Conservation (phyloP, 306 rosid species). For the Cicer chorassanicum region DNA sequence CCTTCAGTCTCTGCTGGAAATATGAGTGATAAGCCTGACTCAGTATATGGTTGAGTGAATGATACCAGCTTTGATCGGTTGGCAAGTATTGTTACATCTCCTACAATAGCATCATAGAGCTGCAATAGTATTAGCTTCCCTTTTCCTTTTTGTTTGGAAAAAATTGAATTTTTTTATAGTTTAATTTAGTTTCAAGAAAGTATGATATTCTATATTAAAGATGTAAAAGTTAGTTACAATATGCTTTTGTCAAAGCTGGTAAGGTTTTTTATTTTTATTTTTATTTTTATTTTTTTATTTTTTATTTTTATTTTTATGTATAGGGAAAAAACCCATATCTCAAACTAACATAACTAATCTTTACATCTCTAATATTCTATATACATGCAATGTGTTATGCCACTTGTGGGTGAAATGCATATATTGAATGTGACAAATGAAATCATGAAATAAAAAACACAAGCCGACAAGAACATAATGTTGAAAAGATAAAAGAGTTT, state of each 20-base stretch:
- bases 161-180: neutral
- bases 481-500: slow-evolving; percentile 8
- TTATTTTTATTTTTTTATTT: too few relatives aligned
- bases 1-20: slow-evolving; percentile 51
- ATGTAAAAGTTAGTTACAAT: too few relatives aligned
- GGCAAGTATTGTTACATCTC: slow-evolving; percentile 66
- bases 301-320: too few relatives aligned
- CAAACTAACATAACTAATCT: too few relatives aligned
- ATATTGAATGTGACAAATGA: slow-evolving; percentile 1
- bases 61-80: slow-evolving; percentile 47
- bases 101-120: slow-evolving; percentile 61
- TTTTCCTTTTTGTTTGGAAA: neutral
- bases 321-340: too few relatives aligned
- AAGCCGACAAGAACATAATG: slow-evolving; percentile 8
- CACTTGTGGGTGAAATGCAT: slow-evolving; percentile 22
- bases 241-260: too few relatives aligned
- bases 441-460: neutral
- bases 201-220: neutral
- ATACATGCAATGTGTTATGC: neutral
- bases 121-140: slow-evolving; percentile 38
- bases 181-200: neutral
- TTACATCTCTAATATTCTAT: too few relatives aligned
- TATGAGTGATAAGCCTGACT: slow-evolving; percentile 60
- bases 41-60: slow-evolving; percentile 72
- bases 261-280: too few relatives aligned